phyloP scores from a whole-genome alignment of 495 filamentous ascomycete genomes.

The Lentithecium fluviatile region DNA sequence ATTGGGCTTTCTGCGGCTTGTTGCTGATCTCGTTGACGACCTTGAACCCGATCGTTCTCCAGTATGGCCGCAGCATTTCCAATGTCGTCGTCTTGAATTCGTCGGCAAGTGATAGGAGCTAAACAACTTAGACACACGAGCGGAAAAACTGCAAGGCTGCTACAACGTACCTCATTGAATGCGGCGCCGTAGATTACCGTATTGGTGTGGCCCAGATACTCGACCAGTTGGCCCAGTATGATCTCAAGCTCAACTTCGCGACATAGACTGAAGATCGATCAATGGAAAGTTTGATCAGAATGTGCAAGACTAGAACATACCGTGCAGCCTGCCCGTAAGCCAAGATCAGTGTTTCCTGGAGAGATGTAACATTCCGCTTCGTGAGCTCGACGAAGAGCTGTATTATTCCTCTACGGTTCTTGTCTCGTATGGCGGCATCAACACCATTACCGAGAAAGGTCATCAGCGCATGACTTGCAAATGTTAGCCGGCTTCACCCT shows the following conservation, averaged over 20 bases:
- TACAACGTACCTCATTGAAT: conserved; percentile 67
- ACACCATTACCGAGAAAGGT: conserved; percentile 60
- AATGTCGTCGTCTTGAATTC: conserved; percentile 57
- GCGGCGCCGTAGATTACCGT: conserved; percentile 73
- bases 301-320: conserved; percentile 45
- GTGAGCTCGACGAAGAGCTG: conserved; percentile 69
- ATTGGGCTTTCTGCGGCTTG: conserved; percentile 76
- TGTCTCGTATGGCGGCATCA: conserved; percentile 49
- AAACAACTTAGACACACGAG: conserved; percentile 6
- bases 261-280: conserved; percentile 49
- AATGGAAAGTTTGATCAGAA: conserved; percentile 33
- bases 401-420: conserved; percentile 67
- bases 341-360: conserved; percentile 81
- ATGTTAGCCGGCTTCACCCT: conserved; percentile 2
- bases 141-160: conserved; percentile 2
- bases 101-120: conserved; percentile 64
- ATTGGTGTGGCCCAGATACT: conserved; percentile 83
- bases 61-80: conserved; percentile 78
- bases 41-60: conserved; percentile 73
- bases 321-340: conserved; percentile 79
- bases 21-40: conserved; percentile 77
- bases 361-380: conserved; percentile 57
- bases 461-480: conserved; percentile 58
- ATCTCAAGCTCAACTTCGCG: conserved; percentile 80
- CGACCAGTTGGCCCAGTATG: conserved; percentile 74